phyloP scores from a whole-genome alignment of 2,329 filamentous ascomycete species.

The Phaeophleospora eucalypticola region DNA sequence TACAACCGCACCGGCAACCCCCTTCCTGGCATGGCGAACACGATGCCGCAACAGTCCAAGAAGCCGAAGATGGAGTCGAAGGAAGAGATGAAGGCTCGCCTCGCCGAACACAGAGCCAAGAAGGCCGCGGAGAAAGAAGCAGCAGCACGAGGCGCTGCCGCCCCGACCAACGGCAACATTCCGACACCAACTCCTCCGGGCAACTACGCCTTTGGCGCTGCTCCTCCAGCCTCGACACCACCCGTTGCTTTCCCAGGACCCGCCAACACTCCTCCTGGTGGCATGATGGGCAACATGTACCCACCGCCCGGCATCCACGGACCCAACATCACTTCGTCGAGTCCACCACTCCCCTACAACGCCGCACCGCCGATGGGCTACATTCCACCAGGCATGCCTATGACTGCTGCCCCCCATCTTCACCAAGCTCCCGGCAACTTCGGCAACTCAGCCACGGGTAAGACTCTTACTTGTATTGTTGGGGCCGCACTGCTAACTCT shows the following conservation, averaged over 20 bases:
- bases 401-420: no score
- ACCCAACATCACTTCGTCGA: no score
- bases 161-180: neutral
- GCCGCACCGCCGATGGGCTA: no score
- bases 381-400: no score
- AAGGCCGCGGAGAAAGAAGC: conserved; percentile 3
- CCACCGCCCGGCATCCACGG: no score
- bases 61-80: conserved; percentile 5
- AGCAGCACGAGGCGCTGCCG: neutral
- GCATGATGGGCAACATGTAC: no score
- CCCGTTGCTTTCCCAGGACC: neutral
- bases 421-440: no score
- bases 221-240: neutral
- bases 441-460: no score
- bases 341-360: no score
- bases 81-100: conserved; percentile 8
- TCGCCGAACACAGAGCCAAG: conserved; percentile 3
- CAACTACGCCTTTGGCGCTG: neutral
- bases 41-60: conserved; percentile 2
- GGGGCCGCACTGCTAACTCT: neutral
- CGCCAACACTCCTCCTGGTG: neutral
- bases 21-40: conserved; percentile 45
- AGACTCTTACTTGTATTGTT: no score
- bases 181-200: neutral
- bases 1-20: conserved; percentile 81